Evolutionary conservation across 768 basidiomycete genomes (phyloP).

Genomic region (Daedaleopsis sinensis): DNA sequence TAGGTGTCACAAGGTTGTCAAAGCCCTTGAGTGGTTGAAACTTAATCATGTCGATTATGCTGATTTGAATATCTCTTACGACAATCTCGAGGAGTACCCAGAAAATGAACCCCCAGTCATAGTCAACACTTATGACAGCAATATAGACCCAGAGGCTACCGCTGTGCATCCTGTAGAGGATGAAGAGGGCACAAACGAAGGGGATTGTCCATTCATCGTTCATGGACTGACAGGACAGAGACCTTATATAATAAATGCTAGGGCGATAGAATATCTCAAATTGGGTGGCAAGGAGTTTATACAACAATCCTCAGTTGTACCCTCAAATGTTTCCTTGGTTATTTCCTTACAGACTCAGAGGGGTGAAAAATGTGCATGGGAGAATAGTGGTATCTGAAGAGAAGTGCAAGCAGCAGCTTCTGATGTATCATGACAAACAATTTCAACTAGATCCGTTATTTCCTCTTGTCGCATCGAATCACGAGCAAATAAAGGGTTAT

Average conservation of each 20-base stretch:
- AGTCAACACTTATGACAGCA: background rate
- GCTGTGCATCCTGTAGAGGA: background rate
- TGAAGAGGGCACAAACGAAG: background rate
- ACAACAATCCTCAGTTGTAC: constrained; percentile 18
- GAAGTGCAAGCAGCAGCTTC: constrained; percentile 5
- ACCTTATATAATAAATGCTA: background rate
- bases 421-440: constrained; percentile 24
- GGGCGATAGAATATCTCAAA: constrained; percentile 12
- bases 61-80: constrained; percentile 11
- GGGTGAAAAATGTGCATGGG: background rate
- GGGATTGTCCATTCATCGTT: constrained; percentile 9
- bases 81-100: constrained; percentile 8
- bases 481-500: constrained; percentile 27
- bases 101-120: constrained; percentile 9
- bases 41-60: constrained; percentile 23
- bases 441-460: constrained; percentile 24
- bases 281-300: constrained; percentile 6
- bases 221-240: constrained; percentile 5
- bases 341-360: constrained; percentile 19
- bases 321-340: constrained; percentile 23
- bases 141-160: background rate
- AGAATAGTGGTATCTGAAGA: background rate
- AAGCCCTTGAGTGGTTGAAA: constrained; percentile 25
- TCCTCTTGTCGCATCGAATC: constrained; percentile 23
- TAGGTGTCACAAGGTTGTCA: constrained; percentile 18